Evolutionary conservation across 2,329 filamentous ascomycete genomes (phyloP).

Genomic region (Hysterium pulicare): DNA sequence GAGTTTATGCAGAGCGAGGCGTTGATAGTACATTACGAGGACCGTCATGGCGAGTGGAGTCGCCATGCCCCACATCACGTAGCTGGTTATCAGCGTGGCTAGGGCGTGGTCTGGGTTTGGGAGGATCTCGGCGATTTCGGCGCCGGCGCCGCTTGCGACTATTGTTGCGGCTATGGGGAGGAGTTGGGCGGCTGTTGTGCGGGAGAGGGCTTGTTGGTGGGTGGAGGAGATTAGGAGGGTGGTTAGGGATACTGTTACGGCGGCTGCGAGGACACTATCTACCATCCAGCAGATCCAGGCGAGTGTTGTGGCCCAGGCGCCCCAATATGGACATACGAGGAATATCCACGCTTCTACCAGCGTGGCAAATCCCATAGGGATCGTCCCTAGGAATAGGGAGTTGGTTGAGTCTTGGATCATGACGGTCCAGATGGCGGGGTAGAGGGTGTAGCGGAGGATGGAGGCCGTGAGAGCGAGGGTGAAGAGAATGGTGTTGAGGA

Average conservation of each 20-base stretch:
- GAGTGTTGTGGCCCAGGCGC: conserved; percentile 49
- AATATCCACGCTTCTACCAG: conserved; percentile 64
- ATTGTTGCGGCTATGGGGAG: conserved; percentile 66
- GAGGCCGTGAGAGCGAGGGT: conserved; percentile 52
- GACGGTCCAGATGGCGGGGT: conserved; percentile 61
- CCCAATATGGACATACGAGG: conserved; percentile 60
- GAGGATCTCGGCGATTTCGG: conserved; percentile 60
- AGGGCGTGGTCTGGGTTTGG: conserved; percentile 54
- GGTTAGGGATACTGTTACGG: conserved; percentile 46
- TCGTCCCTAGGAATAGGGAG: conserved; percentile 64
- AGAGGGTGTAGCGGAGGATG: conserved; percentile 59
- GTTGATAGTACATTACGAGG: conserved; percentile 66
- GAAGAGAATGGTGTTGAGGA: conserved; percentile 59
- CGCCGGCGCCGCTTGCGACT: conserved; percentile 63
- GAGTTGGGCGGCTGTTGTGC: conserved; percentile 58
- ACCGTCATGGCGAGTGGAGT: conserved; percentile 60
- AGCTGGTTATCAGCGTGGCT: conserved; percentile 61
- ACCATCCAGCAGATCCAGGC: conserved; percentile 52
- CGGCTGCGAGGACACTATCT: conserved; percentile 44
- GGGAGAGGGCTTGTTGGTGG: conserved; percentile 26
- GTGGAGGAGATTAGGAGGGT: conserved; percentile 52
- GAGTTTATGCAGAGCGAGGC: conserved; percentile 63
- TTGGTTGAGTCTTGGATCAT: conserved; percentile 67
- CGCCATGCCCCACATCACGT: conserved; percentile 67
- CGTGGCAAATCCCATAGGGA: conserved; percentile 67